Evolutionary conservation across 352 stramenopile genomes (phyloP), one percentile per base, ranked within the genome.

Genomic region (Phytophthora citrophthora): DNA sequence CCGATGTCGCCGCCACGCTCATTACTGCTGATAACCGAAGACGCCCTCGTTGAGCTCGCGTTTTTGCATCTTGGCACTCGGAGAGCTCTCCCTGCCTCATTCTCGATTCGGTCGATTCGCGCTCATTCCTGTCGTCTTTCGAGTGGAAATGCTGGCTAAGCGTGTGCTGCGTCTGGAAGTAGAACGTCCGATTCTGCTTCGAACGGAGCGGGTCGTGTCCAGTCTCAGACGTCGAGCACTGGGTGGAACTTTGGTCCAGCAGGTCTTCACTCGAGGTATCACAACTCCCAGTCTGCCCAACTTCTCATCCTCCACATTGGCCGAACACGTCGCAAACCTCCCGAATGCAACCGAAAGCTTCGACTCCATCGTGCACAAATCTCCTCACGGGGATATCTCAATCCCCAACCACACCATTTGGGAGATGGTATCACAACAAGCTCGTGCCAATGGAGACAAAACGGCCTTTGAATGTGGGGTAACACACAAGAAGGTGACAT

Each of bases 341-440:
- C 62, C 50, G 9, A 16, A 66, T 16, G n/a, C 38, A 29, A 27
- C 10, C n/a, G 61, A 54, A 7, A 16, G 18, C 23, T 77, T 66
- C 44, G 51, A 57, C 29, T 51, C 27, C 1, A 80, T 76, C 62
- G 77, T 86, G 54, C 81, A 79, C 68, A 68, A 64, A 38, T 88
- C 76, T 9, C 76, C 75, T 12, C 68, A 81, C 48, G 50, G 51
- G 1, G 50, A 70, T 24, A 58, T 83, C 2, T 9, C 44, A 27
- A 72, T 83, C 49, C 73, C 76, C 9, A 60, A 79, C 38, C 43
- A 72, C 38, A 85, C 72, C 16, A 68, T 88, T 29, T 88, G 72
- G 74, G 62, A 81, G 29, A 69, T 73, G 45, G 57, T 76, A 0
- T 72, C 81, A 60, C 47, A 64, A n/a, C 74, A 83, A 29, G 74